phyloP scores from a whole-genome alignment of 345 rosid species.

The Salix brachista region DNA sequence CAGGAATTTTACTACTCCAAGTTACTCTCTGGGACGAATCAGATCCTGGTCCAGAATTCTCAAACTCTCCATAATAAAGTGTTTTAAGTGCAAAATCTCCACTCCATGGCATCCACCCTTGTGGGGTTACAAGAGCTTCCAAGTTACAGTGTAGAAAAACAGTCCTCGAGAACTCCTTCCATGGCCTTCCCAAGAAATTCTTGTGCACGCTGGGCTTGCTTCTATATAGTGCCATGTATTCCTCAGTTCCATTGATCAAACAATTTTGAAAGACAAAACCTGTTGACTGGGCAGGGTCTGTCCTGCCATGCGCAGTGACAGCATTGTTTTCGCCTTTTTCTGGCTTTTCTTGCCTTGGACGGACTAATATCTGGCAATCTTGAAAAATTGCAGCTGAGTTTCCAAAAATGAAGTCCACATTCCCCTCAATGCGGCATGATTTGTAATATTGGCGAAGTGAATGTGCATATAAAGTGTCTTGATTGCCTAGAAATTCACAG shows the following conservation, averaged over 20 bases:
- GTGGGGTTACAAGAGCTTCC: constrained; percentile 51
- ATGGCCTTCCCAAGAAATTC: constrained; percentile 81
- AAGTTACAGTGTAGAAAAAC: constrained; percentile 56
- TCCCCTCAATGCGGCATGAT: constrained; percentile 76
- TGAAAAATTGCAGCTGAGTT: constrained; percentile 75
- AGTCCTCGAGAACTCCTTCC: constrained; percentile 91
- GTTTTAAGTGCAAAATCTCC: constrained; percentile 70
- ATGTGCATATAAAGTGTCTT: constrained; percentile 85
- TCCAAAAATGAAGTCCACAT: constrained; percentile 92
- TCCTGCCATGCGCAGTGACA: constrained; percentile 81
- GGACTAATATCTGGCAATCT: constrained; percentile 55
- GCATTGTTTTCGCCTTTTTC: constrained; percentile 76
- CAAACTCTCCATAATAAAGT: constrained; percentile 77
- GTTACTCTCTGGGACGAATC: constrained; percentile 45
- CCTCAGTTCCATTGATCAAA: constrained; percentile 66
- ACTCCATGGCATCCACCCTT: constrained; percentile 81
- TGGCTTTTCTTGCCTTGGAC: constrained; percentile 63
- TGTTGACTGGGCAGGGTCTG: constrained; percentile 72
- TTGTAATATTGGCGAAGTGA: constrained; percentile 84
- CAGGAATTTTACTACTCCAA: constrained; percentile 76
- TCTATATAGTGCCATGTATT: constrained; percentile 55
- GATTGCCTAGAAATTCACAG: constrained; percentile 87
- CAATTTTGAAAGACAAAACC: constrained; percentile 76
- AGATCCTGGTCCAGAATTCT: constrained; percentile 66
- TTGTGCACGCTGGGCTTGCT: constrained; percentile 60